These are phyloP conservation scores for Anthracocystis setariae DNA, from an alignment of 1,284 basidiomycete genomes.

Conservation along the genomic window DNA sequence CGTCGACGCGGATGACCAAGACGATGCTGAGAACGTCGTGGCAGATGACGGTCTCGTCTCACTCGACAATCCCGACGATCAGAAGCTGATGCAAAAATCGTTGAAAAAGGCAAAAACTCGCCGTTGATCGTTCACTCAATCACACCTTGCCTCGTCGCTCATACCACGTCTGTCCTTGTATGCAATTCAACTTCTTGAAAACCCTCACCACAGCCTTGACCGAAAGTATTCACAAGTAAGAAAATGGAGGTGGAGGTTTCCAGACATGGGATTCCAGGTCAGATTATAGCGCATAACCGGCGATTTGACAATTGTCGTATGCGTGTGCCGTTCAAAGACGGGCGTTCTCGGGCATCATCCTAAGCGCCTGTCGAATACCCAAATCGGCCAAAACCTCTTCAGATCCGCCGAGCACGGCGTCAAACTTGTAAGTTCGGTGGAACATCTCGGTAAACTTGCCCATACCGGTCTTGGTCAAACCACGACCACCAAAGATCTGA, in stretches of 20 bases:
- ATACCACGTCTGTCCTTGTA: background rate
- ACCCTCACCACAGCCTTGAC: background rate
- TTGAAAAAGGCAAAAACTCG: slow-evolving; percentile 37
- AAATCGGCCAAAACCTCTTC: slow-evolving; percentile 71
- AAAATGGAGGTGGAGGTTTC: no score
- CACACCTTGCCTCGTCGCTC: background rate
- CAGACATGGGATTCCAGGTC: no score
- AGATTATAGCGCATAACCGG: no score
- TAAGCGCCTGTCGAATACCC: slow-evolving; percentile 70
- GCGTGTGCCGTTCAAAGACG: slow-evolving; percentile 38
- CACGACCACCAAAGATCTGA: slow-evolving; percentile 78
- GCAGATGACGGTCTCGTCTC: slow-evolving; percentile 18
- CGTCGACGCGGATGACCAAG: slow-evolving; percentile 6
- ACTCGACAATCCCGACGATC: slow-evolving; percentile 42
- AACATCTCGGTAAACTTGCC: slow-evolving; percentile 72
- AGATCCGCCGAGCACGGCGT: slow-evolving; percentile 68
- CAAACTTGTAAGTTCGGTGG: slow-evolving; percentile 78
- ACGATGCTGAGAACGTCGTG: slow-evolving; percentile 1
- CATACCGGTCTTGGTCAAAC: slow-evolving; percentile 75
- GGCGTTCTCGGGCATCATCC: slow-evolving; percentile 63
- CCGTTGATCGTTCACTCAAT: slow-evolving; percentile 4
- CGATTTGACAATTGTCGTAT: no score
- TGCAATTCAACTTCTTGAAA: background rate
- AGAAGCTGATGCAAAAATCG: slow-evolving; percentile 46
- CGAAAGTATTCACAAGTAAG: background rate